Evolutionary conservation across 768 basidiomycete genomes (phyloP), one percentile per base, ranked within the genome.

Genomic region (Agrocybe praecox): DNA sequence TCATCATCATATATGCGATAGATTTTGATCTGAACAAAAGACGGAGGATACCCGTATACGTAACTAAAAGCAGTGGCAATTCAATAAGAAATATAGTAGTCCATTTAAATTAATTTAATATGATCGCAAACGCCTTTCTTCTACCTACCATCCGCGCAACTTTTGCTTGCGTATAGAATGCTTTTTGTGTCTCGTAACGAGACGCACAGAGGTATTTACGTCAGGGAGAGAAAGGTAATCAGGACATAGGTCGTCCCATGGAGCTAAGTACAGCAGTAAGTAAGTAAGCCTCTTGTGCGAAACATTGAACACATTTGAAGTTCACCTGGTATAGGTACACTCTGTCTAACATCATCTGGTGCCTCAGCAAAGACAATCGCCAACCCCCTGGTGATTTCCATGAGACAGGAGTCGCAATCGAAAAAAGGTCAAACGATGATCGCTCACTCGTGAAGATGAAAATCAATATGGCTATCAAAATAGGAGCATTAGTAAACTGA

Each of bases 391-490:
- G 9, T 19, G 45, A 56, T 32, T 32, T 17, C 33, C 6, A 29
- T 10, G n/a, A n/a, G n/a, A n/a, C n/a, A 21, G 29, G 23, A 19
- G 18, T 10, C 2, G 12, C 18, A 23, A 22, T 1, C 10, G 55
- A 24, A 40, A 18, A 53, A 42, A 4, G 5, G 5, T 54, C 18
- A 15, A 42, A 24, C 15, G 33, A 49, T 23, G 12, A 8, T 29
- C 9, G 61, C 76, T 56, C 62, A 77, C 75, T 65, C 62, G 14
- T 76, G 67, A 9, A 82, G 64, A 68, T 84, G 83, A 73, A 79
- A 83, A 52, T 83, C 80, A 53, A 83, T 83, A 60, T 83, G 81
- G 56, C 80, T 80, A 44, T 34, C 18, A 11, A 15, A 24, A 32
- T 32, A 21, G 43, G 22, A 56, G 22, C 11, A 47, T 17, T 18